These are phyloP conservation scores for Brassica napus DNA, from an alignment of 345 rosid genomes.

Conservation along the genomic window Da-Ae NC_063447.1:20731001-20731500, in stretches of 20 bases:
- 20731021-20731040: not conserved
- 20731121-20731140: not conserved
- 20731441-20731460: slow-evolving; percentile 7
- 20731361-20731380: not conserved
- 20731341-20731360: not conserved
- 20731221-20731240: not conserved
- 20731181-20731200: not conserved
- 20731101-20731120: not conserved
- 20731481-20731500: slow-evolving; percentile 7
- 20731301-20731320: not conserved
- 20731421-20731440: slow-evolving; percentile 35
- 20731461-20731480: not conserved
- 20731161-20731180: not conserved
- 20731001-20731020: not conserved
- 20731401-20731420: slow-evolving; percentile 23
- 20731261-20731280: not conserved
- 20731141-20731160: not conserved
- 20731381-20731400: not conserved
- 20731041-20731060: not conserved
- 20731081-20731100: not conserved
- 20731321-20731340: slow-evolving; percentile 5
- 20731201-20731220: not conserved
- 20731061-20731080: not conserved
- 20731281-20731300: not conserved
- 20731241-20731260: not conserved